phyloP scores from a whole-genome alignment of 768 basidiomycete species.

The Suillus subaureus region DNA sequence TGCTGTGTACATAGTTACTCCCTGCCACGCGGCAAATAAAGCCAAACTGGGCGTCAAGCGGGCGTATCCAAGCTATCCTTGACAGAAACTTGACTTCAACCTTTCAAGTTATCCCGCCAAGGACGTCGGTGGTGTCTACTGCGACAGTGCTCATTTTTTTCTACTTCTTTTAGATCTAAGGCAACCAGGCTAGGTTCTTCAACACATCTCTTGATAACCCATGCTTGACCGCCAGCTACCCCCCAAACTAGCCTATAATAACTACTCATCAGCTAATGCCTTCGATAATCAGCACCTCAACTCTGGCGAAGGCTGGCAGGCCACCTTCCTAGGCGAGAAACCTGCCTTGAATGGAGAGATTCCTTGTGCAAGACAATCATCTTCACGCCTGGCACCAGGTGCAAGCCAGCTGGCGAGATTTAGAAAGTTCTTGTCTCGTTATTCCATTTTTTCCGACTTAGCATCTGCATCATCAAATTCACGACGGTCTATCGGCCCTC shows the following conservation, averaged over 20 bases:
- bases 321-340: conserved; percentile 21
- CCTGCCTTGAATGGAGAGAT: conserved; percentile 11
- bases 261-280: conserved; percentile 22
- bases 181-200: background rate
- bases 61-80: background rate
- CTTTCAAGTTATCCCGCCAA: background rate
- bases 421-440: conserved; percentile 22
- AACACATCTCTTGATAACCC: background rate
- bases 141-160: background rate
- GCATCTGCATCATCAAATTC: conserved; percentile 25
- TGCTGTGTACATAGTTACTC: background rate
- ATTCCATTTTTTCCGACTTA: conserved; percentile 15
- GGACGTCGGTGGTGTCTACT: background rate
- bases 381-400: conserved; percentile 14
- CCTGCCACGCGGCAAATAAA: background rate
- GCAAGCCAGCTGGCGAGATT: conserved; percentile 18
- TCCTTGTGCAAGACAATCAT: conserved; percentile 7
- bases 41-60: conserved; percentile 4
- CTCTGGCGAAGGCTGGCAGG: conserved; percentile 26
- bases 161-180: background rate
- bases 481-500: conserved; percentile 25
- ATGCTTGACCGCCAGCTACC: conserved; percentile 18
- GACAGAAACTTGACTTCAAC: background rate
- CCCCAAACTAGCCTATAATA: conserved; percentile 8
- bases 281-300: conserved; percentile 19